Evolutionary conservation across 768 basidiomycete species (phyloP), one percentile per base, ranked within the genome.

Genomic region (Psilocybe cyanescens): DNA sequence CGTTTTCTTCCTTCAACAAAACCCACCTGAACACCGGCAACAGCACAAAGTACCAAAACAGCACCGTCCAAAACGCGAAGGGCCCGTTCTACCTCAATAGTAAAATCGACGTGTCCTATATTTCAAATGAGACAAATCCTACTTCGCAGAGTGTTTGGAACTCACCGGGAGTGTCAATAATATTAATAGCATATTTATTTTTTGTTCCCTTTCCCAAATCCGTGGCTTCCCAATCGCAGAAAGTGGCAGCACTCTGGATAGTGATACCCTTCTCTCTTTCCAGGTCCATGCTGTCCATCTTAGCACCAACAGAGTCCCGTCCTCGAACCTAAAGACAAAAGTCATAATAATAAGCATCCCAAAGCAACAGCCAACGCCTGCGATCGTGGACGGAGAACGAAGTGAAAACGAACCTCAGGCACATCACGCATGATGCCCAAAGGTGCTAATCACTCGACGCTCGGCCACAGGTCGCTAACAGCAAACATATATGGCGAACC

Each of bases 231-330:
- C 97, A 99, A 72, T 99, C 97, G 67, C 95, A 97, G 76, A 96
- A 99, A 0, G 97, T 99, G 1, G 97, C 97, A 3, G 97, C 97
- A 69, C 93, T 95, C 76, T 99, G 97, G 64, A 99, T 99, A 35
- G 97, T 99, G 69, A 99, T 99, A 41, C 97, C 97, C 79, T 99
- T 99, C 76, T 99, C 97, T 50, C 97, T 83, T 74, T 99, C 97
- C 3, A 99, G 81, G 64, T 99, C 97, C 97, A 99, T 99, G 67
- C 91, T 94, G 75, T 99, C 97, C 97, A 99, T 99, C 81, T 99
- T 99, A 7, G 97, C 97, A 55, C 97, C 97, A 17, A 99, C 95
- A 30, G 90, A 88, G 74, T 99, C 97, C 57, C 92, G 85, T 47
- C 97, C 97, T 62, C 97, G 84, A 62, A 97, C 94, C 92, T 94